Evolutionary conservation across 1,284 basidiomycete genomes (phyloP), one percentile per base, ranked within the genome.

Genomic region (Rhodotorula mucilaginosa): DNA sequence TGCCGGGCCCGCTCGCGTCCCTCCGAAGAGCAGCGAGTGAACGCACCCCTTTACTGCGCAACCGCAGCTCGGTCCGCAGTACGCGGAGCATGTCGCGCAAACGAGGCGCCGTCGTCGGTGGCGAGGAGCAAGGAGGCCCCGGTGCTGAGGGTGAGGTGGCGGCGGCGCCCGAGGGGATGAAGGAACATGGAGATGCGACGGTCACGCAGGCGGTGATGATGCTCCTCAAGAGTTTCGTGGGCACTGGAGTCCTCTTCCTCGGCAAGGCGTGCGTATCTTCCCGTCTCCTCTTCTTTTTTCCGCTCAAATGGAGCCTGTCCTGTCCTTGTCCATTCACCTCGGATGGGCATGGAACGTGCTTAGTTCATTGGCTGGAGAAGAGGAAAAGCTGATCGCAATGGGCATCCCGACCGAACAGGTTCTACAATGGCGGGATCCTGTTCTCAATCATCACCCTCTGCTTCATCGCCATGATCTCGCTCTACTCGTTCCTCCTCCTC

Each of bases 171-270:
- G 29, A 26, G 26, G 54, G 54, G 29, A 56, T 56, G 54, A 56
- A 56, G 54, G 54, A 56, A 12, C 54, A 87, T 63, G 93, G 93
- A 3, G 92, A 92, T 73, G 93, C 93, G 10, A 91, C 89, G 13
- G 88, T 93, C 12, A 88, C 89, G 1, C 92, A 97, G 81, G 93
- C 93, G 13, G 88, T 93, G 18, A 83, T 97, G 58, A 96, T 97
- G 93, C 82, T 97, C 68, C 83, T 97, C 72, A 98, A 99, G 82
- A 90, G 92, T 0, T 99, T 99, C 79, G 89, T 99, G 64, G 96
- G 96, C 29, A 99, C 96, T 15, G 96, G 96, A 48, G 89, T 99
- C 18, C 82, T 99, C 39, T 99, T 99, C 84, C 86, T 99, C 64
- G 97, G 93, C 70, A 97, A 94, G 83, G 96, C 90, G 86, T 89